phyloP scores from a whole-genome alignment of 2,329 filamentous ascomycete species.

The Seiridium cupressi region DNA sequence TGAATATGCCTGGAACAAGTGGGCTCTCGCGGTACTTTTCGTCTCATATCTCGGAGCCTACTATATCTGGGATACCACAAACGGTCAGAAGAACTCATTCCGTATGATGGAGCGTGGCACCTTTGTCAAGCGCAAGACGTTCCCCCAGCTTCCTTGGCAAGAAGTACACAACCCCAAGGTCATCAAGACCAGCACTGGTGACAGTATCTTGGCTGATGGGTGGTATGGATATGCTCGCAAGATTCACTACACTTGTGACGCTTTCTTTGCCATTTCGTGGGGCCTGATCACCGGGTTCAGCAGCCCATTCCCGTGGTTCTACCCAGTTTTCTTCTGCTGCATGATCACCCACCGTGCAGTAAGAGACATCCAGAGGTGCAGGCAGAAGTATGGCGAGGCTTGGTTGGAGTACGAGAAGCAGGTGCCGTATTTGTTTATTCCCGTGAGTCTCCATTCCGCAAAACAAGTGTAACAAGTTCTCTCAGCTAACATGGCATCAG shows the following conservation, averaged over 20 bases:
- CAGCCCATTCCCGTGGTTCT: slow-evolving; percentile 87
- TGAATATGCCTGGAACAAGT: slow-evolving; percentile 74
- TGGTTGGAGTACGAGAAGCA: slow-evolving; percentile 79
- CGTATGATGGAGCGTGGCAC: slow-evolving; percentile 75
- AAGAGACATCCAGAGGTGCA: slow-evolving; percentile 74
- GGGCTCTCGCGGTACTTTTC: slow-evolving; percentile 64
- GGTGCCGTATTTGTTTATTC: slow-evolving; percentile 80
- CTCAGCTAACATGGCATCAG: not conserved
- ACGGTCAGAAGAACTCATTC: slow-evolving; percentile 93
- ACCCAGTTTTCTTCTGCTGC: slow-evolving; percentile 73
- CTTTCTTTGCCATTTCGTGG: slow-evolving; percentile 49
- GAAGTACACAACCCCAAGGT: slow-evolving; percentile 76
- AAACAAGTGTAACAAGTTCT: not conserved
- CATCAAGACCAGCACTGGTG: slow-evolving; percentile 70
- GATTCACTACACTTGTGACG: slow-evolving; percentile 49
- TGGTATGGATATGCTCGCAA: slow-evolving; percentile 79
- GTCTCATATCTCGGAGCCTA: slow-evolving; percentile 77
- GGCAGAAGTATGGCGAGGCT: slow-evolving; percentile 75
- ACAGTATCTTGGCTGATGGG: slow-evolving; percentile 77
- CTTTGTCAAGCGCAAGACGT: slow-evolving; percentile 69
- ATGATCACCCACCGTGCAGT: slow-evolving; percentile 80
- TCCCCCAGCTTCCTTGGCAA: slow-evolving; percentile 90
- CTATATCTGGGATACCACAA: slow-evolving; percentile 89
- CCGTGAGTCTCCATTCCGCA: slow-evolving; percentile 25
- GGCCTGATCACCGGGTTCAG: slow-evolving; percentile 50